Evolutionary conservation across 1,284 basidiomycete species (phyloP).

Genomic region (Inonotus hispidus): DNA sequence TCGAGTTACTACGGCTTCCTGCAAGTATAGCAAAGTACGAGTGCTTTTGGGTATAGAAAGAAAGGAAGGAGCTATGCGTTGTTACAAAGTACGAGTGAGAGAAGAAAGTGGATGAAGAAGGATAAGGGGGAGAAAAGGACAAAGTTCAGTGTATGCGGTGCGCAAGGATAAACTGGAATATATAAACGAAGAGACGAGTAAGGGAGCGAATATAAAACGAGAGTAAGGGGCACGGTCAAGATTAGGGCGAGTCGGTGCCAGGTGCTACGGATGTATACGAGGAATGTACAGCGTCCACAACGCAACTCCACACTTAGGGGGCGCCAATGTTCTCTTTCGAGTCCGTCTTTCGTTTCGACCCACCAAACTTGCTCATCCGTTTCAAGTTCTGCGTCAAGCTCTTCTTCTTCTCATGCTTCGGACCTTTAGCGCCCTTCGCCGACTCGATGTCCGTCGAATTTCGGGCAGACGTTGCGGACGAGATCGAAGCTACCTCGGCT

Average conservation of each 20-base stretch:
- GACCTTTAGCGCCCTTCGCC: constrained; percentile 22
- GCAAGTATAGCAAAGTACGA: background rate
- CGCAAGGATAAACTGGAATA: background rate
- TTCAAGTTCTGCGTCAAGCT: constrained; percentile 51
- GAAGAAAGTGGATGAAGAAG: background rate
- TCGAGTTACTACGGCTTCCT: background rate
- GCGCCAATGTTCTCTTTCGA: constrained; percentile 27
- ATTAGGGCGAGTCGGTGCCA: constrained; percentile 2
- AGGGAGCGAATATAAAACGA: background rate
- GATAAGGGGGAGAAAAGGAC: background rate
- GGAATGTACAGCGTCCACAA: background rate
- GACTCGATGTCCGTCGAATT: constrained; percentile 16
- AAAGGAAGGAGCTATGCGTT: constrained; percentile 12
- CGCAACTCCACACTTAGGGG: background rate
- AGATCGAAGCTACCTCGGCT: constrained; percentile 26
- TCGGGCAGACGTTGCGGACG: constrained; percentile 19
- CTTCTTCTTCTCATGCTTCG: constrained; percentile 48
- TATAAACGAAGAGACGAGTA: background rate
- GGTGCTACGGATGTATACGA: background rate
- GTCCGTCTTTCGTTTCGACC: constrained; percentile 45
- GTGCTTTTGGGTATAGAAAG: constrained; percentile 13
- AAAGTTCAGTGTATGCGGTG: constrained; percentile 4
- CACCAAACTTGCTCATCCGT: constrained; percentile 42
- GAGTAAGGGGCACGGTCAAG: background rate
- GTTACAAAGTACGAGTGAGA: constrained; percentile 8